Evolutionary conservation across 2,329 filamentous ascomycete genomes (phyloP).

Genomic region (Neocucurbitaria cava): DNA sequence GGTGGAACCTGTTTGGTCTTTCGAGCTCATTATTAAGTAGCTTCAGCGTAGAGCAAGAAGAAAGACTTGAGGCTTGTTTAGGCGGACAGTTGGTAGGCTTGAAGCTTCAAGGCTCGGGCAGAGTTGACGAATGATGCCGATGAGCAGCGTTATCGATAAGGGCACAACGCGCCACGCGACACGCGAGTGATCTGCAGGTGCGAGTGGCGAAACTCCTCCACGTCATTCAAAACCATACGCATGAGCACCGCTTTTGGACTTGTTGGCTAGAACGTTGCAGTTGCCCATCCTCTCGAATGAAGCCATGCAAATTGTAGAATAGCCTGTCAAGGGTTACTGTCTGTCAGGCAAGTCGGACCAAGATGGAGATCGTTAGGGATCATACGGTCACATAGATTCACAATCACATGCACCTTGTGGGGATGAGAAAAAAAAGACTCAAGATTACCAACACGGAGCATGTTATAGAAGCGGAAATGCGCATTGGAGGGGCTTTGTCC

Average conservation of each 20-base stretch:
- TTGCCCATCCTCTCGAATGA: background rate
- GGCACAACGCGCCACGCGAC: background rate
- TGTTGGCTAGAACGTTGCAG: background rate
- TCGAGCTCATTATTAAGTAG: conserved; percentile 10
- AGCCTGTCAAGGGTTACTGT: background rate
- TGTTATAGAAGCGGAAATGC: background rate
- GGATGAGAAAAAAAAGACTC: background rate
- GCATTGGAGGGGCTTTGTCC: conserved; percentile 8
- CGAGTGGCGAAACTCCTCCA: background rate
- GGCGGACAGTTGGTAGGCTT: background rate
- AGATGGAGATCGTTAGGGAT: background rate
- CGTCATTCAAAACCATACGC: background rate
- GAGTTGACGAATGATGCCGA: background rate
- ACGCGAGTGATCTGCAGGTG: background rate
- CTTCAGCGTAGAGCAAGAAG: background rate
- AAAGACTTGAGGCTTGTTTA: background rate
- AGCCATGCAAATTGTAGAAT: background rate
- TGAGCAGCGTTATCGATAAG: conserved; percentile 23
- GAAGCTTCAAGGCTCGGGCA: background rate
- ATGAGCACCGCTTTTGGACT: background rate
- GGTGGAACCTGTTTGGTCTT: conserved; percentile 13
- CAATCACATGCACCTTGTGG: background rate
- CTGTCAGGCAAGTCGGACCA: background rate
- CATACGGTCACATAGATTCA: background rate
- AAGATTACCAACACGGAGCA: background rate